These are phyloP conservation scores for Hypoxylon subgilvum DNA, from an alignment of 495 filamentous ascomycete species.

Conservation along the genomic window DNA sequence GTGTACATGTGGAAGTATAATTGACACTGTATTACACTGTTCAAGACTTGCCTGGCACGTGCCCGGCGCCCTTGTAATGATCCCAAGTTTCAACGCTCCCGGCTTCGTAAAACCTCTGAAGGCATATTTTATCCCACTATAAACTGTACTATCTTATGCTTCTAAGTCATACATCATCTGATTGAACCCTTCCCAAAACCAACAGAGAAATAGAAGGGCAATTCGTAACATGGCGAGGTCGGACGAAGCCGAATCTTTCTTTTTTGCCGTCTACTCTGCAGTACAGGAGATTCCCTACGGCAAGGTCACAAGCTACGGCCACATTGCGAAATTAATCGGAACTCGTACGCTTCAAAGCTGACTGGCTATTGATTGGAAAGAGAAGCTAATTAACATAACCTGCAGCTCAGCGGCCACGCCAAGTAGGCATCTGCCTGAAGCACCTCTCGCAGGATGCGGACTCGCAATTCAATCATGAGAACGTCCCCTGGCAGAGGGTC, in stretches of 20 bases:
- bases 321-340: constrained; percentile 81
- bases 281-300: constrained; percentile 84
- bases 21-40: constrained; percentile 19
- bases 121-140: background rate
- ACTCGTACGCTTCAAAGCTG: constrained; percentile 64
- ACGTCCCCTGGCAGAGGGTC: constrained; percentile 94
- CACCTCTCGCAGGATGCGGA: constrained; percentile 66
- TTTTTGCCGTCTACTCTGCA: constrained; percentile 79
- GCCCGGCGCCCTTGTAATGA: constrained; percentile 28
- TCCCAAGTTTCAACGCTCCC: constrained; percentile 1
- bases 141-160: background rate
- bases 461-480: constrained; percentile 67
- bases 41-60: constrained; percentile 7
- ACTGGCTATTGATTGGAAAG: constrained; percentile 1
- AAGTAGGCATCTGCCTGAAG: constrained; percentile 89
- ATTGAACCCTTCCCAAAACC: background rate
- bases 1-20: background rate
- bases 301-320: constrained; percentile 85
- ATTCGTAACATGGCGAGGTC: constrained; percentile 66
- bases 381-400: constrained; percentile 6
- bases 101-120: constrained; percentile 6
- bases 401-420: constrained; percentile 71
- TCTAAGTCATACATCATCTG: background rate
- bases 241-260: constrained; percentile 86
- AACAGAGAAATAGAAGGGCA: background rate